Conservation (phyloP, 148 eudicot species). For the Vaccinium vitisidaea region DNA sequence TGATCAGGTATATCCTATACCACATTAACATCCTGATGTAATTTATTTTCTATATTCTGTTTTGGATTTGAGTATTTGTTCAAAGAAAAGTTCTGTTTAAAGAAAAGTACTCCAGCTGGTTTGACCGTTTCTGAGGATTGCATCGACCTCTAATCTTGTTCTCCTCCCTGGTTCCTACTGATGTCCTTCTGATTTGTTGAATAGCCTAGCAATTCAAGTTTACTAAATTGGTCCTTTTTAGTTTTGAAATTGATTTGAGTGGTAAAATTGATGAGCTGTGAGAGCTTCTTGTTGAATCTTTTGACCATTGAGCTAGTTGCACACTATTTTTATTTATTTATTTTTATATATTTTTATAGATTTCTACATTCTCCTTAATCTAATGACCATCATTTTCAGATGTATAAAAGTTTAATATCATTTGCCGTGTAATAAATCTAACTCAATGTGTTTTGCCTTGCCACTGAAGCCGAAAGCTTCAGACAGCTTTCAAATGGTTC, state of each 20-base stretch:
- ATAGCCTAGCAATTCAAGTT: background rate
- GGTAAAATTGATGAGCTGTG: background rate
- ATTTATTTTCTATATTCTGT: background rate
- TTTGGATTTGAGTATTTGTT: background rate
- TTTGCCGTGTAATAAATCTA: background rate
- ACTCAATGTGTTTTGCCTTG: background rate
- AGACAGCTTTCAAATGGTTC: background rate
- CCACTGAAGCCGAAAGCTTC: too few relatives aligned
- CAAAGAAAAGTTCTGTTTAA: background rate
- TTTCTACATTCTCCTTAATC: background rate
- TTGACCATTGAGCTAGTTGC: background rate
- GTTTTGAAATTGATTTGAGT: background rate
- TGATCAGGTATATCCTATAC: slow-evolving; percentile 54
- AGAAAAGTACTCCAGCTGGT: background rate
- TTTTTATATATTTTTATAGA: too few relatives aligned
- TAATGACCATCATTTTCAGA: background rate
- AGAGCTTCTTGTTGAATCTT: background rate
- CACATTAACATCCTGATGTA: background rate
- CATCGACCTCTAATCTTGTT: background rate
- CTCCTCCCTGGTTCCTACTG: background rate
- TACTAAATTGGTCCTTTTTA: background rate
- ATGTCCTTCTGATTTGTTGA: background rate
- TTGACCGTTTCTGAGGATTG: background rate
- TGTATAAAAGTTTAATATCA: background rate
- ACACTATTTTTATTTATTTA: too few relatives aligned